Percentiles rank a stretch among this genome's conserved stretches.
Conservation (phyloP, 768 basidiomycete genomes). For the Tylopilus vinaceipallidus region DNA sequence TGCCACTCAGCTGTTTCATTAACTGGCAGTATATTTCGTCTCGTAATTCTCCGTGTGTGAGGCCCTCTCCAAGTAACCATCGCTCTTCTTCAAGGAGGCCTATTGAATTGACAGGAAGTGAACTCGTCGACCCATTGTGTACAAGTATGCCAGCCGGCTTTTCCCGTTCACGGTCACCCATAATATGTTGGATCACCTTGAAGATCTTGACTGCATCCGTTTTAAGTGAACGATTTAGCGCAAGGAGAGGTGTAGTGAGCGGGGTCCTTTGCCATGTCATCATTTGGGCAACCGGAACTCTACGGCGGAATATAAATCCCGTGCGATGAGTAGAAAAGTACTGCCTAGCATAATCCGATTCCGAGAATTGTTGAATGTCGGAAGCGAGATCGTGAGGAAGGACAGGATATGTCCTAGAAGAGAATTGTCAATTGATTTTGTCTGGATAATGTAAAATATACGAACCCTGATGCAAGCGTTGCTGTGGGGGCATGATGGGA, state of each 20-base stretch:
- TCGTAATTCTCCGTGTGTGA: slow-evolving; percentile 77
- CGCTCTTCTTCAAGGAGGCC: slow-evolving; percentile 78
- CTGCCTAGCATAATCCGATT: slow-evolving; percentile 79
- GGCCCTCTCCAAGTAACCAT: slow-evolving; percentile 79
- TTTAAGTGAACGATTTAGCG: slow-evolving; percentile 60
- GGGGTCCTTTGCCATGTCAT: slow-evolving; percentile 91
- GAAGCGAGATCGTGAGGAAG: slow-evolving; percentile 78
- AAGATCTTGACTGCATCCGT: slow-evolving; percentile 83
- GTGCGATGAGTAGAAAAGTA: slow-evolving; percentile 92
- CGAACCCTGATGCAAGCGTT: slow-evolving; percentile 67
- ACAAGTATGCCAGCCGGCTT: slow-evolving; percentile 49
- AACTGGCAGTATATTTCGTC: slow-evolving; percentile 94
- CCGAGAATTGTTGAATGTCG: slow-evolving; percentile 85
- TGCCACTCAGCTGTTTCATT: slow-evolving; percentile 86
- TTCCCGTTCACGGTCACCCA: slow-evolving; percentile 88
- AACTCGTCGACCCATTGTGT: slow-evolving; percentile 41
- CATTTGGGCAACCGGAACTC: slow-evolving; percentile 79
- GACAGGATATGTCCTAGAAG: slow-evolving; percentile 64
- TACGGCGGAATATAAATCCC: slow-evolving; percentile 82
- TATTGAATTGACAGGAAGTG: slow-evolving; percentile 40
- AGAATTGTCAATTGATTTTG: slow-evolving; percentile 9
- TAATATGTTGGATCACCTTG: slow-evolving; percentile 87
- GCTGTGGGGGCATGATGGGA: slow-evolving; percentile 32
- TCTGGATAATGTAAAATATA: slow-evolving; percentile 1
- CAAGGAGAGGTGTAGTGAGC: slow-evolving; percentile 71